These are phyloP conservation scores for Xerocomus spinulosus DNA, from an alignment of 768 basidiomycete species.

Conservation along the genomic window DNA sequence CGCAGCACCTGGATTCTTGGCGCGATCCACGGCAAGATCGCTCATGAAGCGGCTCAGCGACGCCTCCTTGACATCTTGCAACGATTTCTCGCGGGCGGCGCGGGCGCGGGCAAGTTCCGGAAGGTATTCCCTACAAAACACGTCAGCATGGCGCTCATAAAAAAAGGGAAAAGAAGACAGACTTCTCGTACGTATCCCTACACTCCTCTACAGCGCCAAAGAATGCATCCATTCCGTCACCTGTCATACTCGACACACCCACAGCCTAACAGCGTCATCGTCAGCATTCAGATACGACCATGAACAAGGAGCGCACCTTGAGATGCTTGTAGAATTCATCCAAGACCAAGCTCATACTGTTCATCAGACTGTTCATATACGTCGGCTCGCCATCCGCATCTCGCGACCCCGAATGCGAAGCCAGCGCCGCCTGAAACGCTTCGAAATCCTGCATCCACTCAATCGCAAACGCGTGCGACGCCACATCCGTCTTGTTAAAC, in stretches of 20 bases:
- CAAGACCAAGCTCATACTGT: conserved; percentile 95
- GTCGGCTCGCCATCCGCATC: conserved; percentile 88
- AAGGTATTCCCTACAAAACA: conserved; percentile 69
- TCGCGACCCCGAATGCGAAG: conserved; percentile 58
- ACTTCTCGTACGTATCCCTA: conserved; percentile 86
- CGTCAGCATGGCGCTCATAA: not conserved
- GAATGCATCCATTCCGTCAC: conserved; percentile 89
- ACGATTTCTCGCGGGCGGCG: conserved; percentile 55
- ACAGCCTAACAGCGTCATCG: conserved; percentile 59
- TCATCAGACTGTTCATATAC: conserved; percentile 99
- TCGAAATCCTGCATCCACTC: conserved; percentile 99
- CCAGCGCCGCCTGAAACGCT: conserved; percentile 84
- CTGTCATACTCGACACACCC: conserved; percentile 93
- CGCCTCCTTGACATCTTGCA: conserved; percentile 66
- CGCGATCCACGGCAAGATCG: conserved; percentile 73
- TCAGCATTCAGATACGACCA: not conserved
- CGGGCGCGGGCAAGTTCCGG: conserved; percentile 80
- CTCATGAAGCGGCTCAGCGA: conserved; percentile 74
- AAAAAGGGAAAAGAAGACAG: not conserved
- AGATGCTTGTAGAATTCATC: conserved; percentile 98
- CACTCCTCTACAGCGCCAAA: conserved; percentile 89
- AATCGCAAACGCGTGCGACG: conserved; percentile 83
- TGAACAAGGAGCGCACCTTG: conserved; percentile 50
- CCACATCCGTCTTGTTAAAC: conserved; percentile 97
- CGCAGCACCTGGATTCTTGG: conserved; percentile 53